These are phyloP conservation scores for Colletotrichum kahawae DNA, from an alignment of 2,329 filamentous ascomycete species.

Conservation along the genomic window DNA sequence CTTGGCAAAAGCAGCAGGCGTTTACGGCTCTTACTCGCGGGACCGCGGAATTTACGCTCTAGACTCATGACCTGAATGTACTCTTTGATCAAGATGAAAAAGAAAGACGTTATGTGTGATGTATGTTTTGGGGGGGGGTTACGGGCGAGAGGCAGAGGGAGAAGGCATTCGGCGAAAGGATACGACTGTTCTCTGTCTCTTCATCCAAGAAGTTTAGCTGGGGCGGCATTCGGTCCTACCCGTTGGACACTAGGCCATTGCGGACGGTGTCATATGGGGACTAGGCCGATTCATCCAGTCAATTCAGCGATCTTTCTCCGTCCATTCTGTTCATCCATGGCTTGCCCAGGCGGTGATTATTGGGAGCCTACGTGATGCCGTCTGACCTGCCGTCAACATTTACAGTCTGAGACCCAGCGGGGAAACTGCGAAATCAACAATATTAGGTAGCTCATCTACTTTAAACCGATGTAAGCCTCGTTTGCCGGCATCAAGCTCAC, in stretches of 20 bases:
- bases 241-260: neutral
- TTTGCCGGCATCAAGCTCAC: neutral
- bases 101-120: slow-evolving; percentile 1
- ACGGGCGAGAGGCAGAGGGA: neutral
- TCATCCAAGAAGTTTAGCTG: neutral
- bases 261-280: neutral
- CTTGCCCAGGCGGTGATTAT: neutral
- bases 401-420: neutral
- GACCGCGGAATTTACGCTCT: slow-evolving; percentile 8
- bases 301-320: neutral
- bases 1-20: neutral
- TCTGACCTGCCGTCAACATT: neutral
- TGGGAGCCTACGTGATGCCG: neutral
- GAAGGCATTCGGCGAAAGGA: neutral
- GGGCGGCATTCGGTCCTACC: neutral
- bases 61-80: slow-evolving; percentile 22
- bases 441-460: neutral
- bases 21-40: neutral
- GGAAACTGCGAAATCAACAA: neutral
- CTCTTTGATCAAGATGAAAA: slow-evolving; percentile 12
- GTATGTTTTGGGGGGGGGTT: neutral
- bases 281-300: neutral
- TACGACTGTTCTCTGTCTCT: neutral
- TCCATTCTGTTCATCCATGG: neutral
- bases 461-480: neutral